Percentiles rank a stretch among this genome's conserved stretches.
Evolutionary conservation across 345 rosid species (phyloP).

Genomic region (Physaria fendleri): DNA sequence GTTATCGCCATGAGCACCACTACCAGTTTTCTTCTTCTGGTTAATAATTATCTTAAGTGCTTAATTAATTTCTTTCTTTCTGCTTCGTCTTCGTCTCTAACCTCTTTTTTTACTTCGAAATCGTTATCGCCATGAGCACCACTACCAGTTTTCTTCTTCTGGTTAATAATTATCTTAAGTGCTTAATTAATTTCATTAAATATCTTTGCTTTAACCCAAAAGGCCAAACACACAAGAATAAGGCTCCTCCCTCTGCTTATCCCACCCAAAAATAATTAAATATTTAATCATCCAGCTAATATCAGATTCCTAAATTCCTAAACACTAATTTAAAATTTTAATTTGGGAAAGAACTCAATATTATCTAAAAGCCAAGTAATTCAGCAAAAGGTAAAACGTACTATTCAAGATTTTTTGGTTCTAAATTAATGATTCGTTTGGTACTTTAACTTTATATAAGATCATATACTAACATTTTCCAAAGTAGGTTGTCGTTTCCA

Average conservation of each 20-base stretch:
- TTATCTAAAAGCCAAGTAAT: neutral
- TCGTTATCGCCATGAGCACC: constrained; percentile 25
- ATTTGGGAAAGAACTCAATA: neutral
- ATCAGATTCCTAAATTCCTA: constrained; percentile 17
- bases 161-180: constrained; percentile 20
- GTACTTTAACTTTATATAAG: neutral
- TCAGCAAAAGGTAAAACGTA: neutral
- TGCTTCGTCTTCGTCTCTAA: neutral
- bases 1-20: constrained; percentile 25
- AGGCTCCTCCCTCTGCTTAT: constrained; percentile 12
- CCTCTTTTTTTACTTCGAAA: constrained; percentile 9
- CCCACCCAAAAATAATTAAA: no score
- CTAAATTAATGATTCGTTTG: neutral
- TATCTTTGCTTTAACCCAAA: constrained; percentile 16
- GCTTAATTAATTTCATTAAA: constrained; percentile 20
- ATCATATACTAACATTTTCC: constrained; percentile 9
- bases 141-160: constrained; percentile 14
- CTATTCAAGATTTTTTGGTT: neutral
- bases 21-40: constrained; percentile 14
- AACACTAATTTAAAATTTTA: neutral
- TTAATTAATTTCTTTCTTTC: constrained; percentile 13
- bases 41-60: constrained; percentile 22
- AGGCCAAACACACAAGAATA: constrained; percentile 30
- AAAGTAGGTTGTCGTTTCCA: constrained; percentile 30
- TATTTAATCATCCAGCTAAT: neutral